Evolutionary conservation across 176 grass and related monocot species (phyloP), one percentile per base, ranked within the genome.

Genomic region (Aegilops longissima): DNA sequence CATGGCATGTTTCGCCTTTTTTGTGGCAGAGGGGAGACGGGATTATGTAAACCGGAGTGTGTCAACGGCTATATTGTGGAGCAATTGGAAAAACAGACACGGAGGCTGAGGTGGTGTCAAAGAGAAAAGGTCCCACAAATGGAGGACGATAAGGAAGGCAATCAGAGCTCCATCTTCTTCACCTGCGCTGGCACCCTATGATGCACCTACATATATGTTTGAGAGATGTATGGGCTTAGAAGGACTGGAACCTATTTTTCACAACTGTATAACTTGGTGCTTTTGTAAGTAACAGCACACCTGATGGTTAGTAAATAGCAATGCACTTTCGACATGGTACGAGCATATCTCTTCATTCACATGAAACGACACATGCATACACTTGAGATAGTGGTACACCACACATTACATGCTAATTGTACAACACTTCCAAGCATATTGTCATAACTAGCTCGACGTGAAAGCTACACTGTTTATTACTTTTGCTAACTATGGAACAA

Each of bases 41-140:
- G 86, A 9, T 95, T 93, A 29, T 93, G 91, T 58, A 91, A 77
- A 71, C 47, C 9, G 24, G 81, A 87, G 33, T 95, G 91, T 79
- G 47, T 90, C 38, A 66, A 44, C 34, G 47, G 61, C 6, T 92
- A 88, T 58, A 83, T 91, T 12, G 5, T 64, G 21, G 84, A 72
- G 39, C 87, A 86, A 2, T 71, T 90, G 59, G 80, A 78, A 65
- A 44, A 83, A 58, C 38, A 79, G 14, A 92, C 80, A 42, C 45
- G 63, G 13, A 80, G 11, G 24, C 0, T 6, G 18, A 66, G 40
- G 11, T 44, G 9, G 6, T 7, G 24, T 13, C 1, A 73, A 79
- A 33, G 87, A 76, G 58, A 75, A 66, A 29, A 73, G 47, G 29
- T 21, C 45, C 25, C 73, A 76, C 8, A 7, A 76, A 31, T 20